Percentiles rank a stretch among this genome's conserved stretches.
phyloP scores from a whole-genome alignment of 768 basidiomycete genomes.

The Phylloporus arenicola region DNA sequence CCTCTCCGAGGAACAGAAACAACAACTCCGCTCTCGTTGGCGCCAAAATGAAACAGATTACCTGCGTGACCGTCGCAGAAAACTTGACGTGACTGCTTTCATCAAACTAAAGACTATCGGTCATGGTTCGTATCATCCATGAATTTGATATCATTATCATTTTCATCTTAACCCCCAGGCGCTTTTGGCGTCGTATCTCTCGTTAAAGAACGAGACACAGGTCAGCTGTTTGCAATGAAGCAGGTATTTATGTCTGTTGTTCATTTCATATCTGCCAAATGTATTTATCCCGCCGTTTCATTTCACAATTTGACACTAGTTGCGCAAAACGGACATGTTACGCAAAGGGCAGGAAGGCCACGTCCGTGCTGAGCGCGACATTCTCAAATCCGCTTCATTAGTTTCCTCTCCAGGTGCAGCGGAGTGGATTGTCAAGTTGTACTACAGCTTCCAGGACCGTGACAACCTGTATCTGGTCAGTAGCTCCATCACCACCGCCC shows the following conservation, averaged over 20 bases:
- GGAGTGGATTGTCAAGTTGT: conserved; percentile 91
- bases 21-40: conserved; percentile 69
- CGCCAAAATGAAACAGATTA: conserved; percentile 85
- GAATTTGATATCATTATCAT: conserved; percentile 21
- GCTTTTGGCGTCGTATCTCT: conserved; percentile 96
- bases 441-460: conserved; percentile 93
- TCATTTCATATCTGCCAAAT: conserved; percentile 26
- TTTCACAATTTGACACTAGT: conserved; percentile 37
- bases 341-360: conserved; percentile 97
- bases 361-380: conserved; percentile 90
- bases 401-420: conserved; percentile 68
- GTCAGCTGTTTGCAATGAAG: conserved; percentile 92
- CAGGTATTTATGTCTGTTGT: conserved; percentile 50
- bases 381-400: conserved; percentile 85
- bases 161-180: conserved; percentile 44
- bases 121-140: conserved; percentile 55
- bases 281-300: conserved; percentile 20
- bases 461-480: conserved; percentile 91
- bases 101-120: conserved; percentile 90
- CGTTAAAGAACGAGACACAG: conserved; percentile 75
- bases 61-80: conserved; percentile 75
- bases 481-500: conserved; percentile 32
- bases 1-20: conserved; percentile 65
- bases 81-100: conserved; percentile 82
- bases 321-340: conserved; percentile 88